Percentiles rank a stretch among this genome's conserved stretches.
These are phyloP conservation scores for Endogone sp. DNA, from an alignment of 192 early-diverging fungal species.

Conservation along the genomic window DNA sequence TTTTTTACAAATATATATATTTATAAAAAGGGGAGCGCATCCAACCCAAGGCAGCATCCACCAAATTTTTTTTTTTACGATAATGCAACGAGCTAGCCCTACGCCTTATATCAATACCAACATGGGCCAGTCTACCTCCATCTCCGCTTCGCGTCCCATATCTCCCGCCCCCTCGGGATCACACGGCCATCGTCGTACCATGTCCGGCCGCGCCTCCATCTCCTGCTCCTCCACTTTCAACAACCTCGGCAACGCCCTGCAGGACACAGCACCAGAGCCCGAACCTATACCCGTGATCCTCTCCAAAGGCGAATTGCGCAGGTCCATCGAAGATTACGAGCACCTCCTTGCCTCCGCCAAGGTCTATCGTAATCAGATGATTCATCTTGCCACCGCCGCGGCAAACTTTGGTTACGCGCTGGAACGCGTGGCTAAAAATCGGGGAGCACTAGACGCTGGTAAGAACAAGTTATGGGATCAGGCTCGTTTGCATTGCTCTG, in stretches of 20 bases:
- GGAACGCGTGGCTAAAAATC: conserved; percentile 40
- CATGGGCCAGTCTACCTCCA: background rate
- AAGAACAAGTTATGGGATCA: background rate
- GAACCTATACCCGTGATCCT: conserved; percentile 21
- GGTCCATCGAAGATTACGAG: conserved; percentile 33
- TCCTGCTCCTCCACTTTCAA: background rate
- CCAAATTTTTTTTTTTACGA: too few relatives aligned
- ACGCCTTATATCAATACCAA: too few relatives aligned
- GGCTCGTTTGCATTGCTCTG: background rate
- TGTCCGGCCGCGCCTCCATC: background rate
- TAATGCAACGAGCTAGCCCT: too few relatives aligned
- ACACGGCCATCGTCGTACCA: background rate
- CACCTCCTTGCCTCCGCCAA: conserved; percentile 35
- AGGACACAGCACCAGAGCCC: background rate
- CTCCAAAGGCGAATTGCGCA: conserved; percentile 32
- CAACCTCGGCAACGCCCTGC: background rate
- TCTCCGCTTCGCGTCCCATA: background rate
- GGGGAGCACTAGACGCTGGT: conserved; percentile 34
- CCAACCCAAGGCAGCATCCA: too few relatives aligned
- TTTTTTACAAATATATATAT: too few relatives aligned
- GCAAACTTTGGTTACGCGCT: conserved; percentile 45
- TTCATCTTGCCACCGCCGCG: conserved; percentile 36
- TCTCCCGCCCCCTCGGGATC: conserved; percentile 7
- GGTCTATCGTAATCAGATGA: conserved; percentile 40
- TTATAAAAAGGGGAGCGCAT: too few relatives aligned